phyloP scores from a whole-genome alignment of 2,329 filamentous ascomycete species.

The Curvularia spicifera region DNA sequence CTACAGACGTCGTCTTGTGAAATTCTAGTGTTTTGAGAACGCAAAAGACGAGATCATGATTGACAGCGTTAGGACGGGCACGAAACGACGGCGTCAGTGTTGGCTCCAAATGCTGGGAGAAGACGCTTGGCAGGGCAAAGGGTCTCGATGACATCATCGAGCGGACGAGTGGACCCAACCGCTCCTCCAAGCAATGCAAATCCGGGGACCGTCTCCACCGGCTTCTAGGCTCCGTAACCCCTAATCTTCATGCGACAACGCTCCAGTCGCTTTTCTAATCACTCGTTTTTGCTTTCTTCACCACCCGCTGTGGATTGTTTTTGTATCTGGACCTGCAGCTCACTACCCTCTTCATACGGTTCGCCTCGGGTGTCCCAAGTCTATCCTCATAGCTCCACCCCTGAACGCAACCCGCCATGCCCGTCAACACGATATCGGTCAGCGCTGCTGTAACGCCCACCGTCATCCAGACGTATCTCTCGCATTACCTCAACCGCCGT shows the following conservation, averaged over 20 bases:
- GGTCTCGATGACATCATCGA: slow-evolving; percentile 12
- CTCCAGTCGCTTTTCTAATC: background rate
- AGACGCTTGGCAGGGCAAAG: slow-evolving; percentile 1
- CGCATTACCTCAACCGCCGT: slow-evolving; percentile 87
- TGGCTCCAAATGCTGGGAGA: background rate
- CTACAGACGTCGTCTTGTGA: background rate
- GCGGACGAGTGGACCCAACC: background rate
- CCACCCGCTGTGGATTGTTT: background rate
- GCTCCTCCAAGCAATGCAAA: slow-evolving; percentile 7
- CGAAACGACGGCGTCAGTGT: slow-evolving; percentile 14
- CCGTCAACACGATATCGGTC: slow-evolving; percentile 80
- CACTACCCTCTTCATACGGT: background rate
- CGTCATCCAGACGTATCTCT: slow-evolving; percentile 83
- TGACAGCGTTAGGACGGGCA: slow-evolving; percentile 17
- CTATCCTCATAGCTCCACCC: slow-evolving; percentile 19
- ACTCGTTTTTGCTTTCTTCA: slow-evolving; percentile 4
- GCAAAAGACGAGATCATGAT: background rate
- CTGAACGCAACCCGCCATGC: slow-evolving; percentile 52
- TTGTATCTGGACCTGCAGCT: background rate
- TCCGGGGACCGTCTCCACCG: slow-evolving; percentile 17
- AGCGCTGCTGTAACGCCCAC: slow-evolving; percentile 85
- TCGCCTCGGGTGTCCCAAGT: slow-evolving; percentile 1
- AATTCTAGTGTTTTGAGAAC: background rate
- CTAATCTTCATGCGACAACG: slow-evolving; percentile 4
- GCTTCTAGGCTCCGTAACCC: slow-evolving; percentile 5